Evolutionary conservation across 495 filamentous ascomycete species (phyloP).

Genomic region (Neurospora sp.): DNA sequence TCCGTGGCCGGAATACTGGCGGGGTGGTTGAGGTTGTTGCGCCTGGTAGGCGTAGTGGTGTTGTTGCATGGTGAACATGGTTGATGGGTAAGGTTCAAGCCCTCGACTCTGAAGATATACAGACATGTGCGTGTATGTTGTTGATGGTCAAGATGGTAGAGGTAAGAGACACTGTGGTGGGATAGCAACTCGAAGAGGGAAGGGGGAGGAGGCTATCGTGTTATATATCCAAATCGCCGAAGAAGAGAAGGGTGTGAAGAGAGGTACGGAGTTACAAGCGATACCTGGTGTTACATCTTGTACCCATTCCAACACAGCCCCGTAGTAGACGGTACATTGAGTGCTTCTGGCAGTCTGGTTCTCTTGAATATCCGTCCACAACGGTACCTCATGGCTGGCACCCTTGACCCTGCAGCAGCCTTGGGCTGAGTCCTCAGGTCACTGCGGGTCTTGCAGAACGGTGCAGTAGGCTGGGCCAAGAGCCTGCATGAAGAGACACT

Average conservation of each 20-base stretch:
- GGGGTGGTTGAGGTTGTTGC: slow-evolving; percentile 26
- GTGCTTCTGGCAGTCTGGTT: neutral
- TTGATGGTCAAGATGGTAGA: neutral
- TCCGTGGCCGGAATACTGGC: slow-evolving; percentile 56
- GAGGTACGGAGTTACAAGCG: neutral
- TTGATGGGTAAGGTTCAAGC: slow-evolving; percentile 3
- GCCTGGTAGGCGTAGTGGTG: slow-evolving; percentile 34
- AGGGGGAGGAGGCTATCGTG: neutral
- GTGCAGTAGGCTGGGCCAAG: neutral
- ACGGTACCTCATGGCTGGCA: neutral
- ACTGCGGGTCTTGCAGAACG: neutral
- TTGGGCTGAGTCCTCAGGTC: neutral
- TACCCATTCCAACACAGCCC: neutral
- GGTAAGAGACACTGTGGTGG: neutral
- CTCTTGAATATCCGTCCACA: neutral
- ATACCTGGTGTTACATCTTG: neutral
- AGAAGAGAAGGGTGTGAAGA: neutral
- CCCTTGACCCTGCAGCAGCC: neutral
- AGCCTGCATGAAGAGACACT: neutral
- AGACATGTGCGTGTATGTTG: neutral
- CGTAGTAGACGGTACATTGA: neutral
- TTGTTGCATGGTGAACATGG: slow-evolving; percentile 37
- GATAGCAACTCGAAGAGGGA: neutral
- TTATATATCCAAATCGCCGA: neutral
- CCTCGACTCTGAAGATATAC: neutral